These are phyloP conservation scores for Limtongozyma cylindracea DNA, from an alignment of 805 yeast genomes.

Conservation along the genomic window DNA sequence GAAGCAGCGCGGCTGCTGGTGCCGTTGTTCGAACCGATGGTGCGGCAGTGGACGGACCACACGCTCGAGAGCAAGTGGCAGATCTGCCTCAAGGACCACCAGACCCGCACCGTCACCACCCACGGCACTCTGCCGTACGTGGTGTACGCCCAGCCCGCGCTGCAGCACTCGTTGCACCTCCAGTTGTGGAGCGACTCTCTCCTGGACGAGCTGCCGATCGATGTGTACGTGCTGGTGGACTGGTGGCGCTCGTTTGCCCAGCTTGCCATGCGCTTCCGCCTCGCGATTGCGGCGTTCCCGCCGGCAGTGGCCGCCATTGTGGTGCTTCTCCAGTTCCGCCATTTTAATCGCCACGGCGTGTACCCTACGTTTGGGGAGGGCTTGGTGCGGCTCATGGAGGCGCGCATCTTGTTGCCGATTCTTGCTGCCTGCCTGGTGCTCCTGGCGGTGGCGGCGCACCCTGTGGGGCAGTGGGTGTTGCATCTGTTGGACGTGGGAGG, in stretches of 20 bases:
- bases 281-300: conserved; percentile 49
- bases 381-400: conserved; percentile 7
- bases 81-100: conserved; percentile 16
- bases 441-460: conserved; percentile 11
- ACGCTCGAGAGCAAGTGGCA: conserved; percentile 70
- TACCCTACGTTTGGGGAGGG: conserved; percentile 12
- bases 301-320: conserved; percentile 27
- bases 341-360: conserved; percentile 4
- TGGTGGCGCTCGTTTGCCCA: conserved; percentile 34
- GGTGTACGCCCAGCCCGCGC: too few species aligned
- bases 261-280: conserved; percentile 52
- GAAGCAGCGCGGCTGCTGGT: neutral
- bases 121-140: conserved; percentile 54
- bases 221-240: conserved; percentile 15
- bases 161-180: conserved; percentile 4
- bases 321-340: conserved; percentile 26
- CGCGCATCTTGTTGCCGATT: conserved; percentile 4
- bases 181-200: conserved; percentile 23
- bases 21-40: conserved; percentile 25
- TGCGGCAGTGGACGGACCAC: conserved; percentile 38
- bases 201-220: too few species aligned
- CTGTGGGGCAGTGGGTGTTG: conserved; percentile 11
- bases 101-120: conserved; percentile 9
- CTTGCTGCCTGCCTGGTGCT: conserved; percentile 8
- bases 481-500: conserved; percentile 27